Conservation (phyloP, 2,329 filamentous ascomycete species). For the Alternaria triticina region DNA sequence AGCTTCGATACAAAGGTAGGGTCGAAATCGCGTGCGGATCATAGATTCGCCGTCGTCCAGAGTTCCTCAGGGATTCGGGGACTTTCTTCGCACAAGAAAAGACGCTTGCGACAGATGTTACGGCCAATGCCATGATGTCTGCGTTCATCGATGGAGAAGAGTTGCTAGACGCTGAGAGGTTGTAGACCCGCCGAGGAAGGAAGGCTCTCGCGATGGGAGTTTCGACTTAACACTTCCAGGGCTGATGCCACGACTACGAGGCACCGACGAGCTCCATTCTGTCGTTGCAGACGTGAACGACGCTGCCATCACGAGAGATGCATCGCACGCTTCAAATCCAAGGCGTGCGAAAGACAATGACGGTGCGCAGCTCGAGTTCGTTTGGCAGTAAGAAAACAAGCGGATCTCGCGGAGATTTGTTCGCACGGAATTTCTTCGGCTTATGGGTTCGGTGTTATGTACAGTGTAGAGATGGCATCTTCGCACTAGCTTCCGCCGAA, state of each 20-base stretch:
- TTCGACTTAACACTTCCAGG: not conserved
- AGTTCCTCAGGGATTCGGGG: not conserved
- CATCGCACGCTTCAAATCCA: not conserved
- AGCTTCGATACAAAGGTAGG: not conserved
- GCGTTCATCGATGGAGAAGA: not conserved
- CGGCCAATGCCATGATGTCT: not conserved
- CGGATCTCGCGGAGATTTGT: not conserved
- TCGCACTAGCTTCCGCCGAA: not conserved
- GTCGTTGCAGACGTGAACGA: not conserved
- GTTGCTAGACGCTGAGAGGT: not conserved
- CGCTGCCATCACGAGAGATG: not conserved
- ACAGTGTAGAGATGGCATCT: not conserved
- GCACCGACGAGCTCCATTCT: not conserved
- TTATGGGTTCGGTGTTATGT: not conserved
- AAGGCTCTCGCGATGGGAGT: not conserved
- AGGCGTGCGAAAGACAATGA: not conserved
- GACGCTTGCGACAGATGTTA: not conserved
- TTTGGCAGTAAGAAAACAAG: not conserved
- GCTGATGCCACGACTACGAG: not conserved
- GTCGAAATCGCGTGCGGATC: not conserved
- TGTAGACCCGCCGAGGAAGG: not conserved
- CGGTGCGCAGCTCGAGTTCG: not conserved
- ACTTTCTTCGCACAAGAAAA: not conserved
- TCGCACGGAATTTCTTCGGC: not conserved
- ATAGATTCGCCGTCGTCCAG: not conserved